Evolutionary conservation across 2,329 filamentous ascomycete species (phyloP), one percentile per base, ranked within the genome.

Genomic region (Dactylonectria estremocensis): DNA sequence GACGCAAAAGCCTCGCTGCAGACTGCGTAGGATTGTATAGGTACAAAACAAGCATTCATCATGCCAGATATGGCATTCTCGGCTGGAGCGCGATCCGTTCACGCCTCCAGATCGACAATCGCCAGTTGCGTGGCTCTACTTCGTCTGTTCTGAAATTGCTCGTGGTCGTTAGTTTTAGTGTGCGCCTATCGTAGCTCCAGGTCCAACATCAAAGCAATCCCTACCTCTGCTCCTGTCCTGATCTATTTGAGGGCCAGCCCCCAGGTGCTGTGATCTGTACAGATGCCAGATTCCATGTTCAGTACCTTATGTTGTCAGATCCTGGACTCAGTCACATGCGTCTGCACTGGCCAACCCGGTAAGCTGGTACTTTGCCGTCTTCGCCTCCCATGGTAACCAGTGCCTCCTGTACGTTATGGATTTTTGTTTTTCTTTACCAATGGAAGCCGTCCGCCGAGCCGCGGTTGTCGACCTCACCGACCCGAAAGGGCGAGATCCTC

Each of bases 381-480:
- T 16, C n/a, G 40, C 5, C 40, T 18, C n/a, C 18, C 50, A 13
- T 16, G 28, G 28, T 35, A 11, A 20, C 20, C 31, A 35, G 35
- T 20, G 28, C 50, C 28, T 53, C n/a, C 40, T 31, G 8, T 28
- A 28, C 24, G 31, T n/a, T 18, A 35, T 33, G 33, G 20, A 10
- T 22, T 46, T 18, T 53, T 52, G 9, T 14, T 53, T 5, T 35
- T 53, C 20, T 40, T 43, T 18, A 5, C 16, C 37, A 11, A 45
- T 57, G 20, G 37, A 45, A 28, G 22, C 54, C 37, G 37, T 43
- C 54, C 35, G 35, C 40, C 54, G 31, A 53, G 49, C 40, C 54
- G 22, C 35, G 35, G 46, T 54, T 54, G 55, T 31, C 50, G 22
- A 56, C 45, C 56, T 66, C 63, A 66, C 63, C 63, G 57, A 61